Evolutionary conservation across 257 asterid species (phyloP).

Genomic region (Solanum microdontum): DNA sequence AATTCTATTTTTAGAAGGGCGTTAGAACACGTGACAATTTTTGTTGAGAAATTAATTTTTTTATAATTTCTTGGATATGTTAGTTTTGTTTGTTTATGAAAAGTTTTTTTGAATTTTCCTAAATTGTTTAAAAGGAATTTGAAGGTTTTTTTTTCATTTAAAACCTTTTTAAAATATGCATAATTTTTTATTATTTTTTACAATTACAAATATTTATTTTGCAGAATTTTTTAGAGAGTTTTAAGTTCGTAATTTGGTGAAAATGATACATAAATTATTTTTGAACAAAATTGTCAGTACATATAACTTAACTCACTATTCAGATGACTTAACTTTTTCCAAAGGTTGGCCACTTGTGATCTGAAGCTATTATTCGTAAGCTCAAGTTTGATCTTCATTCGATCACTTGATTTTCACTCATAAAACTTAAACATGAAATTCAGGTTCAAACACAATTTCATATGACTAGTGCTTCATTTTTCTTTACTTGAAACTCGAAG

Average conservation of each 20-base stretch:
- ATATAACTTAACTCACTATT: neutral
- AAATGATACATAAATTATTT: neutral
- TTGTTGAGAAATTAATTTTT: neutral
- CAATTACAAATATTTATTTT: neutral
- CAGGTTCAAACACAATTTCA: neutral
- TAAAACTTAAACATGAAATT: neutral
- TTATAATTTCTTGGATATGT: too few species aligned
- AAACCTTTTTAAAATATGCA: neutral
- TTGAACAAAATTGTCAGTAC: neutral
- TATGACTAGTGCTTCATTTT: too few species aligned
- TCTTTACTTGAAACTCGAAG: neutral
- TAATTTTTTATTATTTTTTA: neutral
- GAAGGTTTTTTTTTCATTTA: neutral
- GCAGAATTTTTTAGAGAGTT: neutral
- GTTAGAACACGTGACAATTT: neutral
- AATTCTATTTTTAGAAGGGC: neutral
- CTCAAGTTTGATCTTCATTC: neutral
- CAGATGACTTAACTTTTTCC: neutral
- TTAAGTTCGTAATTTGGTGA: neutral
- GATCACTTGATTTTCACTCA: neutral
- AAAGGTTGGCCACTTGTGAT: neutral
- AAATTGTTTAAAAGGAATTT: neutral
- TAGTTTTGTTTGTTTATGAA: neutral
- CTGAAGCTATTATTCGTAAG: neutral
- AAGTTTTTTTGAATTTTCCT: neutral